Evolutionary conservation across 106 monocot species (phyloP).

Genomic region (Apostasia ramifera): DNA sequence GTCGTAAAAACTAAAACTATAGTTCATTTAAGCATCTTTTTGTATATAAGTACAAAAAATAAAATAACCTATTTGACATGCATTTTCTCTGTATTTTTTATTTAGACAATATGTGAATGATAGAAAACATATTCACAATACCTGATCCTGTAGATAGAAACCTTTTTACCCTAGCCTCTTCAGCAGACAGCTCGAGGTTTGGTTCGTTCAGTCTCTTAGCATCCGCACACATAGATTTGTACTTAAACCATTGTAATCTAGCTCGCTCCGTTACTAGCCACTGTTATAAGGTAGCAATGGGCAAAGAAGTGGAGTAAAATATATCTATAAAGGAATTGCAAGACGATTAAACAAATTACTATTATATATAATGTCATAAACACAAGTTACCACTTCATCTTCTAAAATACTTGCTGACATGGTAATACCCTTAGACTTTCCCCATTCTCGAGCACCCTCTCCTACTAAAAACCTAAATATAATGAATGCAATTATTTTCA

Average conservation of each 20-base stretch:
- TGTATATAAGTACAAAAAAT: too few relatives aligned
- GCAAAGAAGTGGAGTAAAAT: not conserved
- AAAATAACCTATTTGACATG: too few relatives aligned
- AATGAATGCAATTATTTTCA: not conserved
- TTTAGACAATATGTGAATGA: not conserved
- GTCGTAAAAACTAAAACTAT: too few relatives aligned
- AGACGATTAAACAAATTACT: not conserved
- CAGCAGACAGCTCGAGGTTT: slow-evolving; percentile 1
- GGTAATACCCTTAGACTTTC: slow-evolving; percentile 53
- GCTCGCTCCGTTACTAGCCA: slow-evolving; percentile 83
- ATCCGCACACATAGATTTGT: slow-evolving; percentile 76
- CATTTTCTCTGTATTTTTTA: too few relatives aligned
- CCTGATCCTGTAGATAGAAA: slow-evolving; percentile 16
- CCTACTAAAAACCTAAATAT: slow-evolving; percentile 76
- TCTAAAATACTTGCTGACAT: slow-evolving; percentile 40
- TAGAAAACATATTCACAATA: not conserved
- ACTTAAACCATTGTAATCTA: slow-evolving; percentile 69
- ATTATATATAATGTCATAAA: not conserved
- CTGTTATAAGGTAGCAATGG: slow-evolving; percentile 23
- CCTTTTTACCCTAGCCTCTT: not conserved
- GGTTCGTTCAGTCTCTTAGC: slow-evolving; percentile 26
- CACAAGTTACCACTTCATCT: slow-evolving; percentile 35
- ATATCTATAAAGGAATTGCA: not conserved
- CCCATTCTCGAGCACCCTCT: slow-evolving; percentile 91
- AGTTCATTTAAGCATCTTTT: too few relatives aligned